Evolutionary conservation across 805 yeast species (phyloP).

Genomic region (Wickerhamiella sergipiensis): DNA sequence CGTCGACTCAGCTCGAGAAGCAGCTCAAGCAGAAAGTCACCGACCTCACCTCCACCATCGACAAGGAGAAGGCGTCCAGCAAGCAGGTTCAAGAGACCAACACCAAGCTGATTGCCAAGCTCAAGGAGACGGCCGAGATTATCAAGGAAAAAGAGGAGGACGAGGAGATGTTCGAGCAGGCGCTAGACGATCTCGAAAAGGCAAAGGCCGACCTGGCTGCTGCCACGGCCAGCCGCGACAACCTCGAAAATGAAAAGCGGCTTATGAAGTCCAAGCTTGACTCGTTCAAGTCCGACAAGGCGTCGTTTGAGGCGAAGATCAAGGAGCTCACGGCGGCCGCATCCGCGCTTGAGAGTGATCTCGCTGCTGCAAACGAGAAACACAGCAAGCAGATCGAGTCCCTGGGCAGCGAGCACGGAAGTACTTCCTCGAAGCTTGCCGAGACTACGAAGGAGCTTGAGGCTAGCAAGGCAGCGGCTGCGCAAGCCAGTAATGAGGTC

Average conservation of each 20-base stretch:
- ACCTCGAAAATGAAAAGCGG: constrained; percentile 2
- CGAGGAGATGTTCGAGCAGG: constrained; percentile 9
- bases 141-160: constrained; percentile 14
- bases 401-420: not conserved
- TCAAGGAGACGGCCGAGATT: constrained; percentile 19
- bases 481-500: not conserved
- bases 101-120: constrained; percentile 32
- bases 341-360: not conserved
- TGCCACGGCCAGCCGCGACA: not conserved
- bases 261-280: constrained; percentile 7
- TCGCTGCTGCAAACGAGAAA: not conserved
- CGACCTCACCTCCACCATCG: constrained; percentile 17
- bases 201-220: not conserved
- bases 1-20: constrained; percentile 4
- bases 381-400: not conserved
- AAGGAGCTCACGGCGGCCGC: not conserved
- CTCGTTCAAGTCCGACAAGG: not conserved
- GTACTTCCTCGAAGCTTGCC: not conserved
- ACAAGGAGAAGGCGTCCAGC: constrained; percentile 19
- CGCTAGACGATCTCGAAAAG: constrained; percentile 6
- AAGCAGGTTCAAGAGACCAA: constrained; percentile 22
- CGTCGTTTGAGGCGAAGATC: not conserved
- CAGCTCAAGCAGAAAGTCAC: constrained; percentile 18
- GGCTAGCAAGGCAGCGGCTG: not conserved
- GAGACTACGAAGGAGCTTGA: not conserved